Percentiles rank a stretch among this genome's conserved stretches.
Conservation (phyloP, 257 asterid genomes). For the Salvia miltiorrhiza region DNA sequence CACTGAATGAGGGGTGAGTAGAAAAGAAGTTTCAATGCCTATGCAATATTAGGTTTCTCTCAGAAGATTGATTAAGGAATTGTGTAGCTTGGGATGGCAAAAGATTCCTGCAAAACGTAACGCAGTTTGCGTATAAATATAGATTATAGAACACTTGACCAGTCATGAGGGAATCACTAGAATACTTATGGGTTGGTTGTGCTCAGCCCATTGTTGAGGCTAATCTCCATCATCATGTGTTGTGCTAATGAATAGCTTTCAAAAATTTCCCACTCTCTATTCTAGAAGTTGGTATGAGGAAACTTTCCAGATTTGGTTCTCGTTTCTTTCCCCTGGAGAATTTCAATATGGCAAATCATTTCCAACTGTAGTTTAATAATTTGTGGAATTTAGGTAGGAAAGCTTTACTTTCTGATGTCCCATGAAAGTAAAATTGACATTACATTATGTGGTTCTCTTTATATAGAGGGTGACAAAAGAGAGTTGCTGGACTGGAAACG, state of each 20-base stretch:
- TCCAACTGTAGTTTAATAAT: not conserved
- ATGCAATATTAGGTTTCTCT: not conserved
- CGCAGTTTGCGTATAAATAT: not conserved
- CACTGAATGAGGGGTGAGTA: not conserved
- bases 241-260: not conserved
- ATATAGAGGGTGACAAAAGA: slow-evolving; percentile 49
- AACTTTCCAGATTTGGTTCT: not conserved
- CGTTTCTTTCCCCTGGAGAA: not conserved
- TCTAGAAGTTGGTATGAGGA: not conserved
- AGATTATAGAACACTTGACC: not conserved
- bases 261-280: not conserved
- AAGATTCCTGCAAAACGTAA: not conserved
- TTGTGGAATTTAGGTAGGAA: slow-evolving; percentile 4
- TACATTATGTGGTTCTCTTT: slow-evolving; percentile 19
- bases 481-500: slow-evolving; percentile 68
- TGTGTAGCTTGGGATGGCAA: not conserved
- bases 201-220: not conserved
- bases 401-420: slow-evolving; percentile 8
- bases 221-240: not conserved
- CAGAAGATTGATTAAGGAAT: not conserved
- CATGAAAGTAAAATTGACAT: slow-evolving; percentile 12
- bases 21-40: not conserved
- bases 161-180: not conserved
- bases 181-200: not conserved
- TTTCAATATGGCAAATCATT: not conserved